Evolutionary conservation across 768 basidiomycete genomes (phyloP).

Genomic region (Leccinum subtestaceum): DNA sequence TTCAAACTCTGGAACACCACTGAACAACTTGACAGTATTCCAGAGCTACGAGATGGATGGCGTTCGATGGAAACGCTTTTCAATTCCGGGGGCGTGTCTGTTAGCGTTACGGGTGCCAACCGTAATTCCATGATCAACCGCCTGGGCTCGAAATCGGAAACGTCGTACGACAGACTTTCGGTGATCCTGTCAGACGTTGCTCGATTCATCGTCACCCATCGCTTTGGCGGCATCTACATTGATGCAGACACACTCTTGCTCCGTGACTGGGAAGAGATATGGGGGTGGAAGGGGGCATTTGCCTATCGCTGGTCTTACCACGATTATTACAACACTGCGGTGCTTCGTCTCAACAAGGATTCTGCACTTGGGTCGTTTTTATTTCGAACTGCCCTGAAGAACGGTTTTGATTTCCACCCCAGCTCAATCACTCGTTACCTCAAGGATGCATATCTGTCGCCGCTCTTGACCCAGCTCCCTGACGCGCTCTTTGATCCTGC

Average conservation of each 20-base stretch:
- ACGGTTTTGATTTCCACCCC: constrained; percentile 91
- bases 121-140: constrained; percentile 35
- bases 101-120: constrained; percentile 45
- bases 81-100: constrained; percentile 82
- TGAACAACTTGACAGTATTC: constrained; percentile 84
- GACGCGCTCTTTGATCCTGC: constrained; percentile 94
- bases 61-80: constrained; percentile 71
- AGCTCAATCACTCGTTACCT: constrained; percentile 87
- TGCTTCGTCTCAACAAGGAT: constrained; percentile 83
- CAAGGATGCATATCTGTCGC: constrained; percentile 77
- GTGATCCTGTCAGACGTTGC: constrained; percentile 96
- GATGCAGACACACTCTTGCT: constrained; percentile 92
- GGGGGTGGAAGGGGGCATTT: constrained; percentile 93
- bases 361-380: constrained; percentile 87
- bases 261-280: constrained; percentile 95
- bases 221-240: constrained; percentile 91
- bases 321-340: constrained; percentile 91
- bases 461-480: constrained; percentile 73
- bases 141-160: constrained; percentile 55
- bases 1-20: constrained; percentile 98
- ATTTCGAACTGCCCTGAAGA: constrained; percentile 89
- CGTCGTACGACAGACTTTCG: constrained; percentile 73
- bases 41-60: constrained; percentile 90
- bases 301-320: constrained; percentile 94
- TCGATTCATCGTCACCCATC: constrained; percentile 91